A percentile compares a stretch with the other conserved stretches of the same genome.
These are phyloP conservation scores for Termitomyces sp. DNA, from an alignment of 768 basidiomycete genomes.

Conservation along the genomic window DNA sequence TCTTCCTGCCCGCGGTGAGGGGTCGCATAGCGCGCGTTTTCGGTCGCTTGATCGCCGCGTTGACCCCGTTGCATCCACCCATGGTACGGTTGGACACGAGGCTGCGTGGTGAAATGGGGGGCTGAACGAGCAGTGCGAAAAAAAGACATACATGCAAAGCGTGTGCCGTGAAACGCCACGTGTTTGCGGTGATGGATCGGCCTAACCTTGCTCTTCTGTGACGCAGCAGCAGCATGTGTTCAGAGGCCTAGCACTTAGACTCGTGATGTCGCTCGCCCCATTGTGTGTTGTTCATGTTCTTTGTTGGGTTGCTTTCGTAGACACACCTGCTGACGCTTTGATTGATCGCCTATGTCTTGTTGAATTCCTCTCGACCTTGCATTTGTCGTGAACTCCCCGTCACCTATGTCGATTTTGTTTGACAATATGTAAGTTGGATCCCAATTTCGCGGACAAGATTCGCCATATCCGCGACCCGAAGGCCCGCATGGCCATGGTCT, in stretches of 20 bases:
- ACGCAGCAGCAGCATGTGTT: constrained; percentile 59
- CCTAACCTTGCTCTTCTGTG: constrained; percentile 57
- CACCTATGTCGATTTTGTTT: constrained; percentile 19
- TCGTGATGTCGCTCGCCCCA: constrained; percentile 52
- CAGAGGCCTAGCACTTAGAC: constrained; percentile 56
- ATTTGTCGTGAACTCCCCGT: constrained; percentile 19
- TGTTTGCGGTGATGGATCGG: constrained; percentile 37
- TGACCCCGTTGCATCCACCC: constrained; percentile 56
- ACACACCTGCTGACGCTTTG: constrained; percentile 61
- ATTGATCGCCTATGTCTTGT: constrained; percentile 49
- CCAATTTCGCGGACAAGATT: constrained; percentile 81
- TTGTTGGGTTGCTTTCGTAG: constrained; percentile 26
- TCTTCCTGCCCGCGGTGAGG: constrained; percentile 72
- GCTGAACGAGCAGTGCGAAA: constrained; percentile 95
- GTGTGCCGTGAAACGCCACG: constrained; percentile 27
- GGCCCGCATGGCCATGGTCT: constrained; percentile 80
- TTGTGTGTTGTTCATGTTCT: constrained; percentile 35
- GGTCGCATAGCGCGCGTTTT: constrained; percentile 68
- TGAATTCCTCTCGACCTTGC: constrained; percentile 12
- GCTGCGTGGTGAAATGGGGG: constrained; percentile 95
- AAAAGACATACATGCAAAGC: constrained; percentile 35
- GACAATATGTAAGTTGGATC: constrained; percentile 62
- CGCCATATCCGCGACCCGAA: constrained; percentile 84
- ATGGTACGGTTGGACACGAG: constrained; percentile 78
- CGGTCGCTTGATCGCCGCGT: constrained; percentile 93